A percentile compares a stretch with the other conserved stretches of the same genome.
Conservation (phyloP, 352 stramenopile genomes). For the Globisporangium acanthophoron region DNA sequence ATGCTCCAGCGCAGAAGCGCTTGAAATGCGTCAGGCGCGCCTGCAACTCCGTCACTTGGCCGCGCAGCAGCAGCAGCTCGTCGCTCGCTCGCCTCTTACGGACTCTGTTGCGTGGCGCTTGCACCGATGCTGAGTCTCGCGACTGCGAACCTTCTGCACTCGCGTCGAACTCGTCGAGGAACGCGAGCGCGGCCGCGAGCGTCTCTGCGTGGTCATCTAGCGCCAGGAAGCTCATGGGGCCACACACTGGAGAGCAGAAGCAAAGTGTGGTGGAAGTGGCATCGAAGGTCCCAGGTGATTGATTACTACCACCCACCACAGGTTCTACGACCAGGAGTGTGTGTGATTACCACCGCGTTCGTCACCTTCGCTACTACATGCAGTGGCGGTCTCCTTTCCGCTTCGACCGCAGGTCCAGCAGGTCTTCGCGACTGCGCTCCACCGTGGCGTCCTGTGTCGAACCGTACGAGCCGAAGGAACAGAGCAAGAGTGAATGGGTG, state of each 20-base stretch:
- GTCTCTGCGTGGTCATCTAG: not conserved
- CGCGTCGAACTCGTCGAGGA: not conserved
- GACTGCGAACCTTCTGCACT: too few species aligned
- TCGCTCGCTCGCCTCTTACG: not conserved
- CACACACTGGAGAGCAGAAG: too few species aligned
- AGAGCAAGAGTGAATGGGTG: not conserved
- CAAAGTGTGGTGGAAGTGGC: too few species aligned
- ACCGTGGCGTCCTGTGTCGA: slow-evolving; percentile 31
- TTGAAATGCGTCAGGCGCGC: not conserved
- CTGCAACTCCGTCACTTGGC: not conserved
- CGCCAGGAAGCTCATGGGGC: not conserved
- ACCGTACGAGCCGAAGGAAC: not conserved
- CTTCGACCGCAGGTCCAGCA: slow-evolving; percentile 81
- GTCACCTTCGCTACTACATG: slow-evolving; percentile 30
- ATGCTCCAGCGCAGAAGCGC: not conserved
- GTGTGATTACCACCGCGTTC: not conserved
- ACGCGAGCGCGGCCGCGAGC: not conserved
- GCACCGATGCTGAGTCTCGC: not conserved
- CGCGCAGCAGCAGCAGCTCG: not conserved
- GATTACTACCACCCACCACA: not conserved
- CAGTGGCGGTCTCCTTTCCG: slow-evolving; percentile 87
- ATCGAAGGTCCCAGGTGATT: too few species aligned
- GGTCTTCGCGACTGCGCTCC: slow-evolving; percentile 72
- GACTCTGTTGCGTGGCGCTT: not conserved
- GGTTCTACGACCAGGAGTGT: too few species aligned